Percentiles rank a stretch among this genome's conserved stretches.
Evolutionary conservation across 495 filamentous ascomycete genomes (phyloP).

Genomic region (Trypethelium eluteriae): DNA sequence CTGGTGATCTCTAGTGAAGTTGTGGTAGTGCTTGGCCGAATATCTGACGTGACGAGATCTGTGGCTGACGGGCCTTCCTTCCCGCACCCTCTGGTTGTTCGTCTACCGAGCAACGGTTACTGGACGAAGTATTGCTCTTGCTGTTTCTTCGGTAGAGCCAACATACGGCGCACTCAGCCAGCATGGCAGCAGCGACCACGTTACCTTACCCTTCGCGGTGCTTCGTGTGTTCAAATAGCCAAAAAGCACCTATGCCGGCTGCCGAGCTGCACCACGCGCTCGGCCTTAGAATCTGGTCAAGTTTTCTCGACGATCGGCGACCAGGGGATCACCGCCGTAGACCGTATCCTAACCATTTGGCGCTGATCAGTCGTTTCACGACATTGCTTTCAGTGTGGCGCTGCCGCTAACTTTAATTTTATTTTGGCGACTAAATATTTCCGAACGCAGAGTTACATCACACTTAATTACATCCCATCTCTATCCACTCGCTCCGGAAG

Average conservation of each 20-base stretch:
- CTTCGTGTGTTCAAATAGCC: not conserved
- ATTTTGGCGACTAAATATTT: not conserved
- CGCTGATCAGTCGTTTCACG: slow-evolving; percentile 3
- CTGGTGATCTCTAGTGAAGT: no score
- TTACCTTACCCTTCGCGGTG: not conserved
- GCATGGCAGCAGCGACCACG: not conserved
- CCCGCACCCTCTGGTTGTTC: not conserved
- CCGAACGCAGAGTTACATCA: slow-evolving; percentile 5
- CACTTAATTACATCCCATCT: not conserved
- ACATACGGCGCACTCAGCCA: not conserved
- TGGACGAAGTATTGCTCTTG: not conserved
- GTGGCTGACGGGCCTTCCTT: not conserved
- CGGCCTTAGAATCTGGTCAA: not conserved
- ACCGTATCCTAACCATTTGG: not conserved
- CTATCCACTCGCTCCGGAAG: not conserved
- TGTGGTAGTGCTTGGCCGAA: no score
- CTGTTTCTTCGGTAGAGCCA: not conserved
- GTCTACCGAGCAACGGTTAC: not conserved
- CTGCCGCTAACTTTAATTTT: slow-evolving; percentile 6
- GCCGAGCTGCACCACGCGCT: not conserved
- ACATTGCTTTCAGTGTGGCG: not conserved
- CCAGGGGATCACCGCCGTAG: not conserved
- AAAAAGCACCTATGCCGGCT: not conserved
- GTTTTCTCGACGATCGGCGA: not conserved
- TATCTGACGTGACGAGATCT: slow-evolving; percentile 3